Percentiles rank a stretch among this genome's conserved stretches.
These are phyloP conservation scores for Graphilbum ipis-grandicollis DNA, from an alignment of 2,329 filamentous ascomycete species.

Conservation along the genomic window DNA sequence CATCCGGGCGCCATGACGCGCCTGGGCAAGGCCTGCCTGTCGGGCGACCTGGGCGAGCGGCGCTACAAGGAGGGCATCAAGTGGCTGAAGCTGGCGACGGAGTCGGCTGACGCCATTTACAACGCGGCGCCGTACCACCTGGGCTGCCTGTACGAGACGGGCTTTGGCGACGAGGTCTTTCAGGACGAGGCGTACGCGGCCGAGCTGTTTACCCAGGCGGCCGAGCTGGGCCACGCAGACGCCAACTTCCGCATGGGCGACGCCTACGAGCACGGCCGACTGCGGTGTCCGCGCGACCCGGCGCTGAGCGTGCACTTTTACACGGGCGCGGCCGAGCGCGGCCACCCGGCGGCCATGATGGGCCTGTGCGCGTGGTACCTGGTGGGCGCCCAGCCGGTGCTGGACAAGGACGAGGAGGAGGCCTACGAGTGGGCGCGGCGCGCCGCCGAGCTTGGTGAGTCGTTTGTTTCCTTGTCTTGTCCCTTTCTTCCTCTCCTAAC, in stretches of 20 bases:
- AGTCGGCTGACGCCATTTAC: constrained; percentile 81
- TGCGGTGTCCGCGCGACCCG: constrained; percentile 78
- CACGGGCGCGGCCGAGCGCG: constrained; percentile 73
- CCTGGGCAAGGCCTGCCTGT: constrained; percentile 76
- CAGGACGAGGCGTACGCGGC: constrained; percentile 79
- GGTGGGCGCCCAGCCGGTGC: constrained; percentile 76
- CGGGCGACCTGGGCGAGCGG: constrained; percentile 74
- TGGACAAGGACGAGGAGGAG: constrained; percentile 91
- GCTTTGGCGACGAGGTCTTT: constrained; percentile 91
- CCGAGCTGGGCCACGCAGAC: constrained; percentile 76
- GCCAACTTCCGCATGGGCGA: constrained; percentile 84
- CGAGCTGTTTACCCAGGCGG: constrained; percentile 84
- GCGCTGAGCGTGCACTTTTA: constrained; percentile 95
- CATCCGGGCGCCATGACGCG: constrained; percentile 92
- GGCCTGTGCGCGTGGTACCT: constrained; percentile 97
- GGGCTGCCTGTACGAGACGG: constrained; percentile 72
- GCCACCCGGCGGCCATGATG: constrained; percentile 87
- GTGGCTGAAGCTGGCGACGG: constrained; percentile 86
- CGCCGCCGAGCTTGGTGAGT: constrained; percentile 69
- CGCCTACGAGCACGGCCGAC: constrained; percentile 82
- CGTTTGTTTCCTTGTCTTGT: not conserved
- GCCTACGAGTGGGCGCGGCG: constrained; percentile 90
- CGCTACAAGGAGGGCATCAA: constrained; percentile 83
- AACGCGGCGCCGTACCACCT: constrained; percentile 87
- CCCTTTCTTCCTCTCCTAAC: not conserved